Evolutionary conservation across 805 yeast species (phyloP), one percentile per base, ranked within the genome.

Genomic region (Nakazawaea populi): DNA sequence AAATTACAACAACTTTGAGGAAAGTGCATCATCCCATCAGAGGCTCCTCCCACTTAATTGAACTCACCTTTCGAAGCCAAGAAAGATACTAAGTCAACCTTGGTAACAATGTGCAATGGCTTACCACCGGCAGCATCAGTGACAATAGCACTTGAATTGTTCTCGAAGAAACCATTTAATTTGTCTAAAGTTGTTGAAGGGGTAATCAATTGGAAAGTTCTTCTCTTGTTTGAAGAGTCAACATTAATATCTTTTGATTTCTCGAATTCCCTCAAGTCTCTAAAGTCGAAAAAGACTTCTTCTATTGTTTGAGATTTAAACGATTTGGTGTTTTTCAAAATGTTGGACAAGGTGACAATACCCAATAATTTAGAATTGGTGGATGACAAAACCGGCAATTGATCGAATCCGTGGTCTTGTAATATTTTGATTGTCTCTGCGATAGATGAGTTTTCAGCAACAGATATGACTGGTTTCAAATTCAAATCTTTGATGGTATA

Each of bases 71-170:
- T 55, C 27, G 55, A 44, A 10, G 78, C 69, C 60, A 75, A 66
- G 63, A 62, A 75, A 4, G 85, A 78, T 60, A 88, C 74, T 65
- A 88, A 75, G 67, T 88, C 96, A 62, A 88, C 92, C 74, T 88
- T 88, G 54, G 96, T 88, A 52, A 87, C 96, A 53, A 88, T 84
- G 66, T 88, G 92, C 44, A 87, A 75, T 46, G 96, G 94, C 61
- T 77, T 83, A 61, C 76, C 72, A 62, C 76, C 73, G 40, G 83
- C 82, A 5, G 68, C 70, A 60, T 85, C 91, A 44, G 95, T 87
- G 52, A 88, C 87, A 59, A 88, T 79, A 37, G 94, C 96, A 57
- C 87, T 82, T 10, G 95, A 86, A 68, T 87, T 84, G 61, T 83
- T 87, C 72, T 88, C 96, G 60, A 88, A 88, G 69, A 88, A 88